Base-by-base conservation (phyloP, 2,329 filamentous ascomycete species). In the Amauroascus verrucosus region DNA sequence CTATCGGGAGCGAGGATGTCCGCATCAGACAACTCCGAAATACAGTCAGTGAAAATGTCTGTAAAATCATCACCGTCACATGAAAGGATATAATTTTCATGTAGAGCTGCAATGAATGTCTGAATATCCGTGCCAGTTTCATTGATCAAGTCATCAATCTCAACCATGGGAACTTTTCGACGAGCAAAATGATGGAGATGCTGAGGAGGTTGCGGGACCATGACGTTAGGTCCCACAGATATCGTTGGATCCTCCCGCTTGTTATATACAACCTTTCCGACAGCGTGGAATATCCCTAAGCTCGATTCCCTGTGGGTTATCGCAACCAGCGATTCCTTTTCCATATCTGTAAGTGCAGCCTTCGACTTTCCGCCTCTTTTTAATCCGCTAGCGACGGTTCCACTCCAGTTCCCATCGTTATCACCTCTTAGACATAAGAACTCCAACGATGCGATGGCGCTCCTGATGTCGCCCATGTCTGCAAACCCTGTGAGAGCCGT, bases 251-350 rank as follows among this genome's bases (percentile, higher is more conserved):
- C 81, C 20, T 85, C 78, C 44, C 93, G 80, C 67, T 96, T 98
- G 72, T 98, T 98, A 72, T 97, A 95, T 0, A 97, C 84, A 1
- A 98, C 87, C 65, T 93, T 96, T 2, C 91, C 93, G 11, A 97
- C 86, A 0, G 93, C 89, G 67, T 98, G 93, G 64, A 98, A 98
- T 48, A 98, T 88, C 1, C 91, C 93, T 2, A 98, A 75, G 58
- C 85, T 95, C 14, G 86, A 84, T 70, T 97, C 93, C 53, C 93
- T 81, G 63, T 90, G 88, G 0, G 86, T 88, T 20, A 97, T 80
- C 55, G 93, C 74, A 63, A 88, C 82, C 8, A 97, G 70, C 4
- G 83, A 90, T 58, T 94, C 85, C 55, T 80, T 75, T 67, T 97
- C 93, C 63, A 85, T 83, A 56, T 79, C 78, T 0, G 89, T 95